Evolutionary conservation across 352 stramenopile species (phyloP).

Genomic region (Bremia lactucae): DNA sequence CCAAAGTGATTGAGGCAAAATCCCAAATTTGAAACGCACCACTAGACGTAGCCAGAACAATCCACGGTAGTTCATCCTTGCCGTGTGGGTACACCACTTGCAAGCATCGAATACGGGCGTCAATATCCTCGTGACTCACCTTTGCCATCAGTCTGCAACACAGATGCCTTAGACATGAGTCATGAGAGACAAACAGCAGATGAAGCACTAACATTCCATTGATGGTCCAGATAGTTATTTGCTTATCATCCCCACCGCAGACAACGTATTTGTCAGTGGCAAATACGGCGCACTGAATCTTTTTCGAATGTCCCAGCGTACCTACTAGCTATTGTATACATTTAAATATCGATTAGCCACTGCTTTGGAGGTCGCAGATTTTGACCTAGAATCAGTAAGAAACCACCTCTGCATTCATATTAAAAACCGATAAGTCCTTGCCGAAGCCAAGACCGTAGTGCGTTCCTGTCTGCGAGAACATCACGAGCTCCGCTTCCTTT

Average conservation of each 20-base stretch:
- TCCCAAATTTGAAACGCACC: conserved; percentile 77
- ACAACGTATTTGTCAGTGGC: conserved; percentile 66
- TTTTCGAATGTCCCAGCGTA: conserved; percentile 57
- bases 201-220: conserved; percentile 47
- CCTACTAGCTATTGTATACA: conserved; percentile 32
- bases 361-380: too few species aligned
- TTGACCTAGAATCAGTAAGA: neutral
- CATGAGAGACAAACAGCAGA: neutral
- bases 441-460: conserved; percentile 67
- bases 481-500: conserved; percentile 63
- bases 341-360: neutral
- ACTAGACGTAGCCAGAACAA: conserved; percentile 68
- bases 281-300: conserved; percentile 68
- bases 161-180: neutral
- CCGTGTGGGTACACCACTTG: conserved; percentile 60
- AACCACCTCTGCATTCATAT: conserved; percentile 59
- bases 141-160: conserved; percentile 49
- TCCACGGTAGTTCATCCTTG: conserved; percentile 43
- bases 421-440: conserved; percentile 68
- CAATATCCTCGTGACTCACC: conserved; percentile 49
- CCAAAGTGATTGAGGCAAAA: conserved; percentile 46
- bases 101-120: conserved; percentile 60
- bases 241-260: conserved; percentile 66
- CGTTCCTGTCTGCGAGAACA: conserved; percentile 64
- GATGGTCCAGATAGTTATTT: conserved; percentile 76